Conservation (phyloP, 2,329 filamentous ascomycete species). For the Pseudocercospora vitis region DNA sequence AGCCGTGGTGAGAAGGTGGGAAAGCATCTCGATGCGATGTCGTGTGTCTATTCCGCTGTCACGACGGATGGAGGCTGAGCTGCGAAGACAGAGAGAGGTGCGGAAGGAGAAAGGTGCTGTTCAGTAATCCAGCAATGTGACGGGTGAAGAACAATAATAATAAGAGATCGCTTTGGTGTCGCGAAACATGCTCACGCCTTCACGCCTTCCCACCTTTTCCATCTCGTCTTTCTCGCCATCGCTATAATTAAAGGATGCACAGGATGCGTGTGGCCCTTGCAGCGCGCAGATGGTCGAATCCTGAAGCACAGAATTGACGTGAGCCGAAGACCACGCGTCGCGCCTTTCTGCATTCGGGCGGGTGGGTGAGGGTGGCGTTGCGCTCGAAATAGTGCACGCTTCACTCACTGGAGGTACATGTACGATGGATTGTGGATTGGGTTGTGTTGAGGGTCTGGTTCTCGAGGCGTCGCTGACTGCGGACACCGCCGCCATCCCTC, state of each 20-base stretch:
- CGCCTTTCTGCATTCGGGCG: not conserved
- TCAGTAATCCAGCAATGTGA: no score
- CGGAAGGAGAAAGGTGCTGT: no score
- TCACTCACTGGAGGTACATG: no score
- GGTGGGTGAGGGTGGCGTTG: no score
- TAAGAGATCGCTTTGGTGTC: no score
- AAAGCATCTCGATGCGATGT: constrained; percentile 36
- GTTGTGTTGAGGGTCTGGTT: no score
- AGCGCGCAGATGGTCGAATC: not conserved
- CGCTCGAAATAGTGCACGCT: no score
- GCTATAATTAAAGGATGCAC: not conserved
- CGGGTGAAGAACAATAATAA: no score
- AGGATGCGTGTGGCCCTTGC: not conserved
- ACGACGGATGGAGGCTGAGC: not conserved
- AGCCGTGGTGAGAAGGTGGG: constrained; percentile 28
- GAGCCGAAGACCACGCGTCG: not conserved
- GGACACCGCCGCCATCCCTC: no score
- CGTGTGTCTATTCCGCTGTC: not conserved
- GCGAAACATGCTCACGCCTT: not conserved
- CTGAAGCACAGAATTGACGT: not conserved
- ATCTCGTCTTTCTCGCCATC: not conserved
- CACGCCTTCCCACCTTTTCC: not conserved
- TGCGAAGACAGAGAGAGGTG: not conserved
- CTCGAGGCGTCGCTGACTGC: no score
- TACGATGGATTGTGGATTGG: no score